These are phyloP conservation scores for Diaporthe longicolla DNA, from an alignment of 2,329 filamentous ascomycete genomes.

Conservation along the genomic window DNA sequence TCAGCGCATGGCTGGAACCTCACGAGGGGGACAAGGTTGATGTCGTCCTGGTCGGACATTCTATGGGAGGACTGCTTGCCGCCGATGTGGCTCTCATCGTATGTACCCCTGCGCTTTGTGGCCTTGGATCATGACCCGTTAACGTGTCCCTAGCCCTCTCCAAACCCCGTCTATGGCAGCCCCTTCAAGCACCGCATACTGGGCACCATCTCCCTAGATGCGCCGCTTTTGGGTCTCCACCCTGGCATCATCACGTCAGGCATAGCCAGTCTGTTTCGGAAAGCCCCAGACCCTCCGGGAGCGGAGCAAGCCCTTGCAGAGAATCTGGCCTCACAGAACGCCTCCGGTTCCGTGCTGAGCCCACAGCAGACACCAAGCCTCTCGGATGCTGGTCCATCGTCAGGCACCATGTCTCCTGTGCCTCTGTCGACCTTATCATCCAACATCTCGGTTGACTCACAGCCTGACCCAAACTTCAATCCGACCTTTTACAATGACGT, in stretches of 20 bases:
- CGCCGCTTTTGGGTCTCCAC: conserved; percentile 89
- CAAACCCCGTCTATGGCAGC: conserved; percentile 51
- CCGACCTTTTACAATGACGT: conserved; percentile 83
- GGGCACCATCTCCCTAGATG: conserved; percentile 86
- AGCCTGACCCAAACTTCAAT: conserved; percentile 77
- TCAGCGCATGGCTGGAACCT: conserved; percentile 84
- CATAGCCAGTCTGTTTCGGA: conserved; percentile 81
- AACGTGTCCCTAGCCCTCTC: conserved; percentile 50
- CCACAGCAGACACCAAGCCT: conserved; percentile 46
- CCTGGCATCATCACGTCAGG: conserved; percentile 89
- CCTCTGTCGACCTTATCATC: conserved; percentile 39
- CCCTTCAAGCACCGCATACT: conserved; percentile 81
- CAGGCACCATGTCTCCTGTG: conserved; percentile 44
- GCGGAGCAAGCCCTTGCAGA: conserved; percentile 44
- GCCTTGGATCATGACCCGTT: neutral
- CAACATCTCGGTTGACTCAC: conserved; percentile 44
- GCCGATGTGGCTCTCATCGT: conserved; percentile 82
- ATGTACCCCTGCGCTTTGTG: conserved; percentile 37
- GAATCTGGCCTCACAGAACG: conserved; percentile 39
- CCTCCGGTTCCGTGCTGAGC: conserved; percentile 43
- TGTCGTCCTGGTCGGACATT: conserved; percentile 87
- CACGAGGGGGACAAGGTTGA: conserved; percentile 83
- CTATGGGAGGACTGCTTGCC: conserved; percentile 88
- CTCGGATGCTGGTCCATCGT: conserved; percentile 34
- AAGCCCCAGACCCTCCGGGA: conserved; percentile 53